Conservation (phyloP, 768 basidiomycete genomes). For the Coprinellus micaceus region DNA sequence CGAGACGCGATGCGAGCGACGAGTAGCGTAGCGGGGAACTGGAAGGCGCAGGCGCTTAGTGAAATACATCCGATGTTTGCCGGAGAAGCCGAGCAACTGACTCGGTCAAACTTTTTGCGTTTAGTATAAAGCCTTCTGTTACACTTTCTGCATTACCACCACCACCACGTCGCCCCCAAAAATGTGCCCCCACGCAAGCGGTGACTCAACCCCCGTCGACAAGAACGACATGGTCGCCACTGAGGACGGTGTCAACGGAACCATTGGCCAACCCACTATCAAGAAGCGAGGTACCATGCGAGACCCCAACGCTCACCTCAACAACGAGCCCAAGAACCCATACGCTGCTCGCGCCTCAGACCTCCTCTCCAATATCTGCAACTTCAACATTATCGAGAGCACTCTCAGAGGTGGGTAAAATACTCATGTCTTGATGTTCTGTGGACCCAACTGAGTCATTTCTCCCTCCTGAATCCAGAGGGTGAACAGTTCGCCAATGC, state of each 20-base stretch:
- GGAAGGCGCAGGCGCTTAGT: too few species aligned
- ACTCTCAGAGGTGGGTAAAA: constrained; percentile 78
- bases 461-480: constrained; percentile 50
- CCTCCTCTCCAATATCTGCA: constrained; percentile 87
- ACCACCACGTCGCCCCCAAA: constrained; percentile 14
- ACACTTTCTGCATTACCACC: constrained; percentile 11
- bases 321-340: constrained; percentile 57
- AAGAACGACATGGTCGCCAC: constrained; percentile 70
- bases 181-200: constrained; percentile 66
- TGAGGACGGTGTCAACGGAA: constrained; percentile 33
- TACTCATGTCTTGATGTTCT: too few species aligned
- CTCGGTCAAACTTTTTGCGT: not conserved
- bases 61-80: not conserved
- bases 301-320: constrained; percentile 29
- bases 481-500: constrained; percentile 99
- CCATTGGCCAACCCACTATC: constrained; percentile 6
- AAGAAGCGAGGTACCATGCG: constrained; percentile 41
- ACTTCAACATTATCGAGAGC: constrained; percentile 96
- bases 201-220: constrained; percentile 41
- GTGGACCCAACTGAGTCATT: constrained; percentile 12
- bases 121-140: constrained; percentile 3
- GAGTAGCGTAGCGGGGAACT: constrained; percentile 53
- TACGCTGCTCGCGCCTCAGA: constrained; percentile 91
- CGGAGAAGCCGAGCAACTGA: constrained; percentile 4
- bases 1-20: constrained; percentile 78